Evolutionary conservation across 371 early-diverging fungal species (phyloP), one percentile per base, ranked within the genome.

Genomic region (Lichtheimia ramosa): DNA sequence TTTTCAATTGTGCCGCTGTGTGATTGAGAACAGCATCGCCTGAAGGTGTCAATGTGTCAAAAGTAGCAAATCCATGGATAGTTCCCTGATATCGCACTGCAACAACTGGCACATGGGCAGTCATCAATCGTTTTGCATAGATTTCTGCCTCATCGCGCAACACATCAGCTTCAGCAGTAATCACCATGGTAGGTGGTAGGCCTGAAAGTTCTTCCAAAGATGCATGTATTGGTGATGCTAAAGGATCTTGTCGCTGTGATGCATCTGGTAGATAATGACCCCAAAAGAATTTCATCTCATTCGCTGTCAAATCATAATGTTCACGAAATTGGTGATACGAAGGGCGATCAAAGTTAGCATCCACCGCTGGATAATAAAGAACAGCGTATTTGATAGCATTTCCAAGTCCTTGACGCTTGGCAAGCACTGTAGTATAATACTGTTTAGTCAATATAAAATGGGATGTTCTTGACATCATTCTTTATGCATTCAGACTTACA

Each of bases 61-160:
- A 34, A 0, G 34, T 34, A 34, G 34, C 34, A 46, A 46, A 46
- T n/a, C 46, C 21, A 46, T 46, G 46, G 10, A 46, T 46, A 7
- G 46, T 46, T 5, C 46, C 46, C 10, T 18, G 46, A 48, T 71
- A 73, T 2, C 72, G 61, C 0, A 56, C 51, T 2, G 55, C 54
- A 0, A 71, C 46, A 3, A 61, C 54, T 16, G 64, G 54, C 0
- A 77, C 72, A 18, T 69, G 71, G 8, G 77, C 77, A 13, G 52
- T 10, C 2, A 25, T 49, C 3, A 77, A 39, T 16, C 61, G 51
- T 12, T 55, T 51, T 2, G 54, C 71, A 58, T 68, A 77, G 0
- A 25, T 51, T 34, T 73, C 74, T 12, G 64, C 74, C 21, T 77
- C 77, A 43, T 65, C 65, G 55, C 72, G 63, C 48, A 77, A 56